Conservation (phyloP, 352 stramenopile species). For the Salisapilia sapeloensis region DNA sequence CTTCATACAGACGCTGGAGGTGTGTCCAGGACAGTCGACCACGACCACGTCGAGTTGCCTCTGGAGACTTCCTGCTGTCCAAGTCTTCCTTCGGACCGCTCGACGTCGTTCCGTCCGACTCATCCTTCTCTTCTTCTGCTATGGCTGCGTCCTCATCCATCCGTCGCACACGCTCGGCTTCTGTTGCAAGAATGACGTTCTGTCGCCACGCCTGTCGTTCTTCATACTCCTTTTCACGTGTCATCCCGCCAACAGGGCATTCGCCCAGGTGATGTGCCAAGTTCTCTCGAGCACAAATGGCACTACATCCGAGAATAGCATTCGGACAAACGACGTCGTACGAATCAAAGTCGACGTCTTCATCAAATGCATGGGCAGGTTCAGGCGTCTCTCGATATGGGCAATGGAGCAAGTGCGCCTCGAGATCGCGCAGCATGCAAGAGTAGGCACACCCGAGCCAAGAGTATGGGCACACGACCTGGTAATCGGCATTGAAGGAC, state of each 20-base stretch:
- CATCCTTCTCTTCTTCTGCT: constrained; percentile 10
- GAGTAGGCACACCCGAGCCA: constrained; percentile 78
- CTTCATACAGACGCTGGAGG: constrained; percentile 63
- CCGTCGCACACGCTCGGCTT: constrained; percentile 46
- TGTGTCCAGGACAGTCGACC: constrained; percentile 32
- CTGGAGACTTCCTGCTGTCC: too few relatives aligned
- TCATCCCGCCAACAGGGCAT: constrained; percentile 53
- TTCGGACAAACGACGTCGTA: constrained; percentile 79
- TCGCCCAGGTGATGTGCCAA: constrained; percentile 39
- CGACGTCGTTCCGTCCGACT: too few relatives aligned
- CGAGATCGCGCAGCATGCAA: constrained; percentile 69
- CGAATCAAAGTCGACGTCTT: constrained; percentile 59
- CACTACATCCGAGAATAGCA: constrained; percentile 57
- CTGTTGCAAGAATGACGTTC: constrained; percentile 53
- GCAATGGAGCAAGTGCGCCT: constrained; percentile 44
- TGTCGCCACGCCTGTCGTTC: constrained; percentile 44
- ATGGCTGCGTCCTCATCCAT: constrained; percentile 25
- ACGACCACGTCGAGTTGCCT: too few relatives aligned
- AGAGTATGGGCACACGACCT: constrained; percentile 72
- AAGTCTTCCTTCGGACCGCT: too few relatives aligned
- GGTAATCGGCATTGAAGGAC: constrained; percentile 58
- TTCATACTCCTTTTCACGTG: constrained; percentile 60
- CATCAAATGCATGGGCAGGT: constrained; percentile 37
- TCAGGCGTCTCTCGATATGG: constrained; percentile 65
- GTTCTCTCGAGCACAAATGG: constrained; percentile 58